phyloP scores from a whole-genome alignment of 495 filamentous ascomycete species.

The Xylaria acuta region DNA sequence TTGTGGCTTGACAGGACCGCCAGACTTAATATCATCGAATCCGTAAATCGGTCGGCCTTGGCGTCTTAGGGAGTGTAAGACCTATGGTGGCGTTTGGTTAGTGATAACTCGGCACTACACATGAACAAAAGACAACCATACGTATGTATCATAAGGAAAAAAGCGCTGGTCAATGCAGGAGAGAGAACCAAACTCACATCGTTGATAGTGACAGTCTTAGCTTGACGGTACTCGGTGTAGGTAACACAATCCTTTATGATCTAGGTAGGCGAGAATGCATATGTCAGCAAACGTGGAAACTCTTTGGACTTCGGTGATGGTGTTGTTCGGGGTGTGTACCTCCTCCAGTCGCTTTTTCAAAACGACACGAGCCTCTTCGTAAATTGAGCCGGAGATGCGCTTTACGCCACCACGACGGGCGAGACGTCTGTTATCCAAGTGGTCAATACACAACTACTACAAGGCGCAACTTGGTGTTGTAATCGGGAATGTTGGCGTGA shows the following conservation, averaged over 20 bases:
- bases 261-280: constrained; percentile 40
- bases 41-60: constrained; percentile 58
- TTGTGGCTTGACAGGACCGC: neutral
- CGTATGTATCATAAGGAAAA: neutral
- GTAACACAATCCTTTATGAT: constrained; percentile 59
- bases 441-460: constrained; percentile 3
- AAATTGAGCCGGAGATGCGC: constrained; percentile 71
- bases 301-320: neutral
- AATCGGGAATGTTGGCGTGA: neutral
- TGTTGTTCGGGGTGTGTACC: constrained; percentile 45
- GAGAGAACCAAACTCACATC: constrained; percentile 58
- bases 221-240: constrained; percentile 57
- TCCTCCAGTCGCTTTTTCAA: constrained; percentile 60
- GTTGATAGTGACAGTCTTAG: constrained; percentile 67
- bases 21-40: constrained; percentile 46
- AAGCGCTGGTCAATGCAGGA: neutral
- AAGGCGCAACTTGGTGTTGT: neutral
- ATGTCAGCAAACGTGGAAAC: neutral
- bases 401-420: constrained; percentile 82
- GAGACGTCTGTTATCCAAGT: constrained; percentile 63
- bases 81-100: constrained; percentile 48
- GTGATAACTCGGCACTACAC: neutral
- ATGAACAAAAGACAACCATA: neutral
- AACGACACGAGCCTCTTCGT: constrained; percentile 67
- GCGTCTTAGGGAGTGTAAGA: constrained; percentile 63